Base-by-base conservation (phyloP, 306 rosid species). In the Casuarina equisetifolia region DNA sequence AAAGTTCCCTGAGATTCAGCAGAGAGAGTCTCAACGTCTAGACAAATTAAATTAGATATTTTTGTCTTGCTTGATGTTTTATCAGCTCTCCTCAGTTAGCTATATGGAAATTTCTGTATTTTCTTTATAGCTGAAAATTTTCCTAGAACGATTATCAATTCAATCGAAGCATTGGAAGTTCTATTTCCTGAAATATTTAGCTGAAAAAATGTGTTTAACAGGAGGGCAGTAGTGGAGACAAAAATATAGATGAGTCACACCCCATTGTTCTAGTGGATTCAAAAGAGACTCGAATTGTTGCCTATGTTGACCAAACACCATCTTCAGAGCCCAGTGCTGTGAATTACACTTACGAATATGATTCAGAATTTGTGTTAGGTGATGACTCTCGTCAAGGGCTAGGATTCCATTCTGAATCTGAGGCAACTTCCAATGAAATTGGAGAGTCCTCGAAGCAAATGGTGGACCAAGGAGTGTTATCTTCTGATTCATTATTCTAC, bases 301-400 rank as follows among this genome's bases (percentile, higher is more conserved):
- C 83, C 68, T 84, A 87, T 78, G 76, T 72, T 5, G 91, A 89
- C 59, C 85, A 82, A 78, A 88, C 90, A 42, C 87, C 90, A 81
- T 81, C 86, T 78, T 85, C 88, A 39, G 84, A 70, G 68, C 72
- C 82, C 16, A 74, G 54, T 12, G 81, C 51, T 58, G 87, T 85
- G 83, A 74, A 86, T 70, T 85, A 80, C 78, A 82, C 90, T 45
- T 95, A 89, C 83, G 84, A 83, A 50, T 95, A 79, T 66, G 88
- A 82, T 77, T 69, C 88, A 38, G 88, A 82, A 82, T 95, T 88
- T 85, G 84, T 87, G 76, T 85, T 95, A 82, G 97, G 97, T 80
- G 98, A 89, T 46, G 81, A 82, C 83, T 89, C 89, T 70, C 93
- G 88, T 69, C 86, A 82, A 79, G 97, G 98, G 61, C 81, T 92